Base-by-base conservation (phyloP, 331 rosid genomes). In the Dryas integrifolia region DNA sequence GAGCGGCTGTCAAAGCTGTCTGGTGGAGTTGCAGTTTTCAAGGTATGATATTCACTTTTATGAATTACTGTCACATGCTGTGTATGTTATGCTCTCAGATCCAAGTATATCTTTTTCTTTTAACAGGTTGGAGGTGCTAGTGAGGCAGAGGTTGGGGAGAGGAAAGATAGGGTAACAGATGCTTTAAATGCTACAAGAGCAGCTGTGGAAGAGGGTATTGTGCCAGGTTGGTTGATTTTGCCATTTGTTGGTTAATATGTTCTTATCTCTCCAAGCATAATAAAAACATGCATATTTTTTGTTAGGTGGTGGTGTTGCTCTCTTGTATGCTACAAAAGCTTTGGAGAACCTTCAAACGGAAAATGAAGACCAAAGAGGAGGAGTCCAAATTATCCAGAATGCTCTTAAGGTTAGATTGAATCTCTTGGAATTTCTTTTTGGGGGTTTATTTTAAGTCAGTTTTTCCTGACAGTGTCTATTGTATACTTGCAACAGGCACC, bases 231-330 rank as follows among this genome's bases (percentile, higher is more conserved):
- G 77, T 64, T 48, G 50, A 49, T 66, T 73, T 38, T 64, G 35
- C 45, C 13, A 10, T 53, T 60, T 45, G n/a, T 38, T 9, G 55
- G 35, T 65, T 15, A 66, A 40, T 58, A 72, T 59, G 30, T 38
- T 56, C 9, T 41, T 14, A 39, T 53, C 13, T 35, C 63, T 21
- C 39, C 62, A 41, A 52, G 60, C 41, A 55, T 55, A 73, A 58
- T 26, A 9, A n/a, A 39, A 58, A n/a, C 18, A 14, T 21, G 58
- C 40, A 85, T 35, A 38, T 71, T 73, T 73, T 78, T 43, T 72
- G 65, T 69, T 70, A 94, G 98, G 98, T 61, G 98, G 98, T 70
- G 98, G 98, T 72, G 98, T 91, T 79, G 96, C 97, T 68, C 92
- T 95, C 56, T 82, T 95, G 62, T 85, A 95, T 79, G 97, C 98